Conservation (phyloP, 2,329 filamentous ascomycete genomes). For the Cryoendolithus antarcticus region DNA sequence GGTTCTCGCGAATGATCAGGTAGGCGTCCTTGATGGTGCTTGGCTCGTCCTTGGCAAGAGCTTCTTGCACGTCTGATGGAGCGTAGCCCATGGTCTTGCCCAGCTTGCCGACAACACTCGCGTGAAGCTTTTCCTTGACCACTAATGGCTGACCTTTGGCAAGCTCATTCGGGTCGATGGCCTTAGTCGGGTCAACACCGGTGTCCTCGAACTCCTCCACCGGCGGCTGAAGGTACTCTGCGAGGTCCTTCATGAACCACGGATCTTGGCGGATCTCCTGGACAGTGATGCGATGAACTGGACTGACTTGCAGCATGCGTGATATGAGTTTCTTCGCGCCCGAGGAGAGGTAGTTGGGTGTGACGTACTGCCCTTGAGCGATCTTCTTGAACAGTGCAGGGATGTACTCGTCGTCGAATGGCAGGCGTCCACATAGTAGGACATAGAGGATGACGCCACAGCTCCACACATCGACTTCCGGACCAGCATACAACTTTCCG, state of each 20-base stretch:
- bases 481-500: constrained; percentile 91
- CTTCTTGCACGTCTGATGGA: constrained; percentile 88
- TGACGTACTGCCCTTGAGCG: constrained; percentile 81
- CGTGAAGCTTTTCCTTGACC: constrained; percentile 79
- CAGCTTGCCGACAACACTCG: constrained; percentile 86
- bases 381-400: constrained; percentile 97
- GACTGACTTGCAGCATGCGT: constrained; percentile 90
- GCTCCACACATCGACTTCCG: constrained; percentile 98
- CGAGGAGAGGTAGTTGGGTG: constrained; percentile 79
- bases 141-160: constrained; percentile 65
- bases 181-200: constrained; percentile 84
- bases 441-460: constrained; percentile 57
- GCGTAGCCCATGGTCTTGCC: constrained; percentile 98
- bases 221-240: constrained; percentile 73
- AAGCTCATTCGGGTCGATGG: constrained; percentile 72
- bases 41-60: constrained; percentile 79
- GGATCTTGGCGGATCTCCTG: constrained; percentile 85
- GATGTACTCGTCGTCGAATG: constrained; percentile 98
- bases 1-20: constrained; percentile 93
- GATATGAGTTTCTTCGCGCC: constrained; percentile 74
- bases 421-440: constrained; percentile 55
- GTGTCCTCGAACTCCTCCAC: constrained; percentile 88
- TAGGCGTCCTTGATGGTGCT: constrained; percentile 99
- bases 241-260: constrained; percentile 84
- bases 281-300: constrained; percentile 86